phyloP scores from a whole-genome alignment of 371 early-diverging fungal genomes.

The Amoeboaphelidium occidentale region DNA sequence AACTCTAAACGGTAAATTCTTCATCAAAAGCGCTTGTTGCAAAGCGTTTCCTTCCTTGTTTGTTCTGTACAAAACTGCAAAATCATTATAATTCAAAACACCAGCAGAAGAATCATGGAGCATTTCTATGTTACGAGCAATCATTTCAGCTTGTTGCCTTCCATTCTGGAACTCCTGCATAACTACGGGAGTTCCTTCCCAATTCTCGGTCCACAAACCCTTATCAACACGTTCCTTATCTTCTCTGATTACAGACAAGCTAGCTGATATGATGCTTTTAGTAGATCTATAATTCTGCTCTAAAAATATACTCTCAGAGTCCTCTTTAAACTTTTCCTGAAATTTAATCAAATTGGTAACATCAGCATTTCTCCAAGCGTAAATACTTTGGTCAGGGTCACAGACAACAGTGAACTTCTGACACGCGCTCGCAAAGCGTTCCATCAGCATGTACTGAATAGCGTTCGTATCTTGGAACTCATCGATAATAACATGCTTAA shows the following conservation, averaged over 20 bases:
- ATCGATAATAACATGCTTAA: slow-evolving; percentile 25
- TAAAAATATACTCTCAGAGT: slow-evolving; percentile 13
- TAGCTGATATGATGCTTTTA: slow-evolving; percentile 17
- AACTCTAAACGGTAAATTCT: slow-evolving; percentile 21
- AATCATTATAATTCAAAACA: slow-evolving; percentile 18
- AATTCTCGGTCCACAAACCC: slow-evolving; percentile 10
- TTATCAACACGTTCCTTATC: slow-evolving; percentile 10
- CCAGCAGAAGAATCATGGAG: slow-evolving; percentile 14
- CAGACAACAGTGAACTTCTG: slow-evolving; percentile 27
- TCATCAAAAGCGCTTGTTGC: slow-evolving; percentile 17
- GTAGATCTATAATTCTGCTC: slow-evolving; percentile 33
- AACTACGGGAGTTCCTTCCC: slow-evolving; percentile 13
- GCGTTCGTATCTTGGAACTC: slow-evolving; percentile 40
- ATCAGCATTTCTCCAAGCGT: slow-evolving; percentile 30
- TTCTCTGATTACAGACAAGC: slow-evolving; percentile 18
- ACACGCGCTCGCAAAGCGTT: slow-evolving; percentile 8
- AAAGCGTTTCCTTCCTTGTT: slow-evolving; percentile 18
- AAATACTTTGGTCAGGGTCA: slow-evolving; percentile 25
- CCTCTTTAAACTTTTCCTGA: slow-evolving; percentile 14
- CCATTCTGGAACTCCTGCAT: slow-evolving; percentile 7
- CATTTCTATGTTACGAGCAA: slow-evolving; percentile 19
- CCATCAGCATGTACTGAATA: slow-evolving; percentile 26
- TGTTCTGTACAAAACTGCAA: slow-evolving; percentile 24
- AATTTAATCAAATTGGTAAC: slow-evolving; percentile 25
- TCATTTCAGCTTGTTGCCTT: slow-evolving; percentile 13